Evolutionary conservation across 2,329 filamentous ascomycete genomes (phyloP).

Genomic region (Microcyclospora tardicrescens): DNA sequence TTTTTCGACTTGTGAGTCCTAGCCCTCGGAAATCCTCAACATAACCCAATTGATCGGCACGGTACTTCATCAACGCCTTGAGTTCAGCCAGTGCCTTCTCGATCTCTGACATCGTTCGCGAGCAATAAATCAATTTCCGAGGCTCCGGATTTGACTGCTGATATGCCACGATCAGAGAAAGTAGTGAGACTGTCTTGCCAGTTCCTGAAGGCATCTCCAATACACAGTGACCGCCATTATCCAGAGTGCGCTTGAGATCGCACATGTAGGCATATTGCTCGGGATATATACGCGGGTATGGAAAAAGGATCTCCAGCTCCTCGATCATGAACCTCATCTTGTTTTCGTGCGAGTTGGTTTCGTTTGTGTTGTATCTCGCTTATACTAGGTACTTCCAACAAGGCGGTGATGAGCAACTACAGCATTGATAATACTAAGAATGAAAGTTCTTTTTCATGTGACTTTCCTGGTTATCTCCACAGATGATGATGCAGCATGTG

Average conservation of each 20-base stretch:
- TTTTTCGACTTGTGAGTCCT: conserved; percentile 91
- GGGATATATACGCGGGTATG: conserved; percentile 62
- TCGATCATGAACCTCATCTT: conserved; percentile 69
- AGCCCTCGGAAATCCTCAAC: conserved; percentile 88
- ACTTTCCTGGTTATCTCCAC: too few relatives aligned
- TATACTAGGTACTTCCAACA: too few relatives aligned
- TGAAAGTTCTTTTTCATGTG: too few relatives aligned
- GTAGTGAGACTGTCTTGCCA: conserved; percentile 87
- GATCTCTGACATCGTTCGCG: conserved; percentile 98
- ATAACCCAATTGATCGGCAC: conserved; percentile 72
- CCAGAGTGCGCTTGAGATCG: conserved; percentile 77
- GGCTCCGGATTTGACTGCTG: conserved; percentile 89
- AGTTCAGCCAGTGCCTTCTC: conserved; percentile 92
- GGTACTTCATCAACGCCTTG: conserved; percentile 89
- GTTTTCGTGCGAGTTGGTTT: neutral
- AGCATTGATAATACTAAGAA: too few relatives aligned
- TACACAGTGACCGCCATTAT: conserved; percentile 88
- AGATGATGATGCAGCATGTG: too few relatives aligned
- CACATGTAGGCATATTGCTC: conserved; percentile 74
- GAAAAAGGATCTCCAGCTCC: conserved; percentile 58
- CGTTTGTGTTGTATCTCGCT: too few relatives aligned
- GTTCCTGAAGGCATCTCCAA: conserved; percentile 98
- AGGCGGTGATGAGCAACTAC: too few relatives aligned
- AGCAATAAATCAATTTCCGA: conserved; percentile 96
- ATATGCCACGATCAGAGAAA: conserved; percentile 93